Evolutionary conservation across 2,329 filamentous ascomycete species (phyloP), one percentile per base, ranked within the genome.

Genomic region (Botrytis squamosa): DNA sequence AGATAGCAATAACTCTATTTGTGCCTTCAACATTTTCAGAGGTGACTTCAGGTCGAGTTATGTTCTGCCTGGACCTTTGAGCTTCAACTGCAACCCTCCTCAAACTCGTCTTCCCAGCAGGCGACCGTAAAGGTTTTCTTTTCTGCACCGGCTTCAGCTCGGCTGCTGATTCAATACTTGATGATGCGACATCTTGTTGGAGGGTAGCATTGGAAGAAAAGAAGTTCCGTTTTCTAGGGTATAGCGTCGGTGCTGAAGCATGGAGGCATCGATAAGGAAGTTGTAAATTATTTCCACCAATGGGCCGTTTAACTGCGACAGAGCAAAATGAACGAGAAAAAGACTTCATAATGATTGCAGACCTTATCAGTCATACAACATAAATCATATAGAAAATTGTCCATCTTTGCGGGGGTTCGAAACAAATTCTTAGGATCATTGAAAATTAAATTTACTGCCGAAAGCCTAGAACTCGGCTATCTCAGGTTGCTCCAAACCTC

Each of bases 81-180:
- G 95, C 94, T 79, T 96, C 94, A 29, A 94, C 92, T 46, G 95
- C 94, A 20, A 97, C 94, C 74, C 94, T 89, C 72, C 95, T 90
- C 46, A 98, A 85, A 2, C 93, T 96, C 75, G 91, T 92, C 77
- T 94, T 92, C 63, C 89, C 84, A 38, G 86, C 85, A 5, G 87
- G 84, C 38, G 84, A 84, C 75, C 87, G 83, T n/a, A 82, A 79
- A 10, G 82, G 81, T 76, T 88, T 87, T 73, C 86, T 85, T 79
- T 81, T 81, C 49, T 77, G 77, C 7, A 74, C 42, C 8, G 59
- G 68, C 16, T 71, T 71, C 52, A 49, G 14, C 36, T 74, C 72
- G 1, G 69, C n/a, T 22, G 44, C 12, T 14, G 57, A n/a, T 18
- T 64, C 71, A 14, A n/a, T 20, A 42, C 33, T 63, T 14, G 55